Base-by-base conservation (phyloP, 257 asterid genomes). In the Nicotiana attenuata region DNA sequence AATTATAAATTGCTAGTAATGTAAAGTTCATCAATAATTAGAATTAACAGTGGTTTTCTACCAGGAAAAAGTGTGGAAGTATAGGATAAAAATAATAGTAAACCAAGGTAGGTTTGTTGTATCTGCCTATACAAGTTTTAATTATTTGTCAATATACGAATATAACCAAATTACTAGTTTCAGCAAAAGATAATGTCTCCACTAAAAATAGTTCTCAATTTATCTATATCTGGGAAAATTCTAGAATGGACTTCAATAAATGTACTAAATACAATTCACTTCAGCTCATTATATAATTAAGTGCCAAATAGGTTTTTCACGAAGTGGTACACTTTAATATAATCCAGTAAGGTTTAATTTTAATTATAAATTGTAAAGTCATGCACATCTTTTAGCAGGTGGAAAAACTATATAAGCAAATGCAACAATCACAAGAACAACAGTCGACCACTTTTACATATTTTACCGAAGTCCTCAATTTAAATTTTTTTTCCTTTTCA, bases 11-110 rank as follows among this genome's bases (percentile, higher is more conserved):
- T 45, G 60, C 78, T 13, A 22, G 47, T 71, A 22, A 71, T 13
- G 6, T 71, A 22, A 71, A 45, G 24, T 35, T 71, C 22, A 71
- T 7, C 22, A 71, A 71, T 73, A 8, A 71, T 71, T 71, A 22
- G 38, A 71, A 45, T n/a, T n/a, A n/a, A n/a, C n/a, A 22, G 78
- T 71, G 78, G 60, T 20, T 71, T 71, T 45, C 78, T 45, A 71
- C 60, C 78, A 29, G 78, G 50, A 45, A 22, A 13, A 14, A 73
- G 5, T 38, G 61, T 47, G 22, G 22, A 73, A 22, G 22, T 22
- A 47, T 22, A 45, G 4, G 59, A 68, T 68, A 38, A 69, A 68
- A 11, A 20, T 7, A 5, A 41, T 10, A 10, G 1, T 10, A 5
- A 68, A 10, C 55, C 5, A 35, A 68, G 16, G 55, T 35, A 68